Percentiles rank a stretch among this genome's conserved stretches.
Conservation (phyloP, 306 rosid species). For the Gynostemma pentaphyllum region DNA sequence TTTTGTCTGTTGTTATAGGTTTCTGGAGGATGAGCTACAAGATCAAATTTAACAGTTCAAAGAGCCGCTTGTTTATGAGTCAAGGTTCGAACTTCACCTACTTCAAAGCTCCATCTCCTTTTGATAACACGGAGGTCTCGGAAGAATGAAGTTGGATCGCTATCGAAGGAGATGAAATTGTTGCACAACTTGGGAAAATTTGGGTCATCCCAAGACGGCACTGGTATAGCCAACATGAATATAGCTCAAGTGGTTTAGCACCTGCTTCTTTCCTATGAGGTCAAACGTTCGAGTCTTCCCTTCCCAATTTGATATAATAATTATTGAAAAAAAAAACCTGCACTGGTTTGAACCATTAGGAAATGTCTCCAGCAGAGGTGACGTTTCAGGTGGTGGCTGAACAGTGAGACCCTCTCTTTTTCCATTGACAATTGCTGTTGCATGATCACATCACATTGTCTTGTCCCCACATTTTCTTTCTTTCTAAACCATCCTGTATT, state of each 20-base stretch:
- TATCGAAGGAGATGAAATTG: neutral
- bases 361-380: slow-evolving; percentile 7
- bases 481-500: too few relatives aligned
- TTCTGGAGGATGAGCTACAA: neutral
- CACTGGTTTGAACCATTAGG: neutral
- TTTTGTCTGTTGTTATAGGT: neutral
- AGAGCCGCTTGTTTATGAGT: too few relatives aligned
- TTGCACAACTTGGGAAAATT: neutral
- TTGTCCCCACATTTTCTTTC: neutral
- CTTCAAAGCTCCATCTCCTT: too few relatives aligned
- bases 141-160: neutral
- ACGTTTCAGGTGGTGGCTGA: slow-evolving; percentile 16
- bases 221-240: too few relatives aligned
- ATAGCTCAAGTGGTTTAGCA: too few relatives aligned
- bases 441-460: slow-evolving; percentile 4
- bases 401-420: neutral
- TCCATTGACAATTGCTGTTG: slow-evolving; percentile 7
- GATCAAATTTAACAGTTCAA: slow-evolving; percentile 5
- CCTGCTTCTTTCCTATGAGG: too few relatives aligned
- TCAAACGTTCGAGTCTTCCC: too few relatives aligned
- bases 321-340: too few relatives aligned
- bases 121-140: neutral
- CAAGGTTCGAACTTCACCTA: too few relatives aligned
- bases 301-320: too few relatives aligned
- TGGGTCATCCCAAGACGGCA: neutral